phyloP scores from a whole-genome alignment of 1,284 basidiomycete species.

The Takashimella tepidaria region DNA sequence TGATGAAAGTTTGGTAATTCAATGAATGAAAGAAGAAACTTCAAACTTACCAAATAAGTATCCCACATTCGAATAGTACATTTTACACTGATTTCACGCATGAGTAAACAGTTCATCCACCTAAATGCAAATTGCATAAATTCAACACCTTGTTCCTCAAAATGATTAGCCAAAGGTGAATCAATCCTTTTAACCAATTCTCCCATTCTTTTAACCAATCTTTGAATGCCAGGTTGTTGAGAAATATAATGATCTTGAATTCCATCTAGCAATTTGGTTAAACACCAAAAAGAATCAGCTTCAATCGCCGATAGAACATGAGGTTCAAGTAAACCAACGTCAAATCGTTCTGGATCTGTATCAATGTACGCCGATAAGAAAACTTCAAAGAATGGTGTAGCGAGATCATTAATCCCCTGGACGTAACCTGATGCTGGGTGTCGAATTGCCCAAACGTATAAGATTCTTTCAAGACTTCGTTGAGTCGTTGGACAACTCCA shows the following conservation, averaged over 20 bases:
- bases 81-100: constrained; percentile 90
- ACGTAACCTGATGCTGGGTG: constrained; percentile 96
- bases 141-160: constrained; percentile 84
- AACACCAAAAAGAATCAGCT: constrained; percentile 95
- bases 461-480: constrained; percentile 82
- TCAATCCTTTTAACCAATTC: constrained; percentile 89
- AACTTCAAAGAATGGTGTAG: constrained; percentile 89
- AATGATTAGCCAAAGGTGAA: constrained; percentile 73
- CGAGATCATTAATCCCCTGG: constrained; percentile 95
- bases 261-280: constrained; percentile 85
- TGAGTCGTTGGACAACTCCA: constrained; percentile 88
- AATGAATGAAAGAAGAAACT: too few species aligned
- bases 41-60: constrained; percentile 74
- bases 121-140: constrained; percentile 98
- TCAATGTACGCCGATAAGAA: constrained; percentile 56
- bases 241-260: constrained; percentile 97
- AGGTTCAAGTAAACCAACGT: constrained; percentile 67
- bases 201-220: constrained; percentile 85
- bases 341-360: constrained; percentile 79
- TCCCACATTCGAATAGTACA: constrained; percentile 99
- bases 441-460: constrained; percentile 96
- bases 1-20: too few species aligned
- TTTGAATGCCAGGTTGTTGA: constrained; percentile 88
- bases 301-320: constrained; percentile 74
- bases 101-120: constrained; percentile 97